Percentiles rank a stretch among this genome's conserved stretches.
phyloP scores from a whole-genome alignment of 1,284 basidiomycete species.

The Fomitopsis schrenkii region DNA sequence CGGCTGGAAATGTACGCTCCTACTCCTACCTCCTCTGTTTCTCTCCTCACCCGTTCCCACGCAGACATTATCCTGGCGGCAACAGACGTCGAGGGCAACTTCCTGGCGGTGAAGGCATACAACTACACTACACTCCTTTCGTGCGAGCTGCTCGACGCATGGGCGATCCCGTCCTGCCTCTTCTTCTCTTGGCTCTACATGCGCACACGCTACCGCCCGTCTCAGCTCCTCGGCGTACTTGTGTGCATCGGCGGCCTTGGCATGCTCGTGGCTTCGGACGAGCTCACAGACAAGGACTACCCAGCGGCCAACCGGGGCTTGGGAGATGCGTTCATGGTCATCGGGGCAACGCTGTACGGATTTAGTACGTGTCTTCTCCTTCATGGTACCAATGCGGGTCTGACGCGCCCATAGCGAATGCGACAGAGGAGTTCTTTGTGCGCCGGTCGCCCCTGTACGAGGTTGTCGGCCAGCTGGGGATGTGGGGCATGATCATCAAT shows the following conservation, averaged over 20 bases:
- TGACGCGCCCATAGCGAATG: constrained; percentile 53
- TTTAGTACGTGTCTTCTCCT: constrained; percentile 51
- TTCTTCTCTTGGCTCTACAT: constrained; percentile 81
- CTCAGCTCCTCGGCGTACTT: constrained; percentile 70
- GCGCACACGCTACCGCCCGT: constrained; percentile 77
- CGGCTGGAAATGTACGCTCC: constrained; percentile 77
- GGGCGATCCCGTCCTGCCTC: constrained; percentile 85
- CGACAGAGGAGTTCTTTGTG: constrained; percentile 84
- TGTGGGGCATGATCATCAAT: constrained; percentile 80
- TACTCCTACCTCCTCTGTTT: not conserved
- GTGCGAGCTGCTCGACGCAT: constrained; percentile 84
- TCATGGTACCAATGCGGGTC: not conserved
- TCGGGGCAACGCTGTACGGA: constrained; percentile 81
- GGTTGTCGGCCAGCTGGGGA: constrained; percentile 80
- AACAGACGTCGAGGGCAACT: constrained; percentile 84
- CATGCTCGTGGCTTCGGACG: constrained; percentile 70
- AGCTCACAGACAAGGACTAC: constrained; percentile 68
- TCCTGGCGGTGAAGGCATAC: constrained; percentile 81
- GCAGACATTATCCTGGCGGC: constrained; percentile 72
- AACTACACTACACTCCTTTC: constrained; percentile 83
- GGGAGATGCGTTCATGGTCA: constrained; percentile 85
- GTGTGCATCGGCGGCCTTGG: constrained; percentile 76
- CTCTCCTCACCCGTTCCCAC: not conserved
- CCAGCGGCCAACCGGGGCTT: constrained; percentile 61
- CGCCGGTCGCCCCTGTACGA: constrained; percentile 78